These are phyloP conservation scores for Paspalum vaginatum DNA, from an alignment of 176 grass and related monocot species.

Conservation along the genomic window DNA sequence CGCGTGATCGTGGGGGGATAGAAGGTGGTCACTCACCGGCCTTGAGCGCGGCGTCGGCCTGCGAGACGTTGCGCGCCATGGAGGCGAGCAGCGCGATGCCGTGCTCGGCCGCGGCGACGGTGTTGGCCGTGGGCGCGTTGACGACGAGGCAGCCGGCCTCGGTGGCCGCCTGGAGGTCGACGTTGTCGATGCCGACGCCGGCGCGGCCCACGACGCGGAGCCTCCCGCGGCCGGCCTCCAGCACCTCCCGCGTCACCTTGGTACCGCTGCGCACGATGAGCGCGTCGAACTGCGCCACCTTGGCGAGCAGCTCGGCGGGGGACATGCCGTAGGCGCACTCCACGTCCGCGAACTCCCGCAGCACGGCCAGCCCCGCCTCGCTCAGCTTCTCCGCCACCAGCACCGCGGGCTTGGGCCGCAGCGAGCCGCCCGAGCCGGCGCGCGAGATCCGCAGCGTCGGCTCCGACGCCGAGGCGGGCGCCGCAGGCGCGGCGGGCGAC, in stretches of 20 bases:
- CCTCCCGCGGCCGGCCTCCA: constrained; percentile 53
- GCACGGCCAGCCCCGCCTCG: constrained; percentile 62
- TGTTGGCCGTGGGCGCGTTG: constrained; percentile 76
- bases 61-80: constrained; percentile 79
- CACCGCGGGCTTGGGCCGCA: constrained; percentile 54
- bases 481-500: constrained; percentile 42
- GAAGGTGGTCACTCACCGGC: too few relatives aligned
- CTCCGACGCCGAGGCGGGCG: not conserved
- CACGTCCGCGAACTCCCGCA: constrained; percentile 53
- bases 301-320: constrained; percentile 55
- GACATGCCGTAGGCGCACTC: constrained; percentile 72
- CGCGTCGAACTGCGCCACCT: constrained; percentile 62
- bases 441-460: constrained; percentile 12
- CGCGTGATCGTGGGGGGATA: too few relatives aligned
- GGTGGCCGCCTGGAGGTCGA: constrained; percentile 73
- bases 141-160: constrained; percentile 78
- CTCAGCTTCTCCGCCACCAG: constrained; percentile 78
- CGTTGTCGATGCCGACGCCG: constrained; percentile 85
- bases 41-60: constrained; percentile 69
- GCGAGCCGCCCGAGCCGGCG: not conserved
- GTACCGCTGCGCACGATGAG: constrained; percentile 81
- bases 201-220: constrained; percentile 71
- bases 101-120: constrained; percentile 81
- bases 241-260: constrained; percentile 77
- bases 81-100: constrained; percentile 67